Evolutionary conservation across 208 protist species (phyloP), one percentile per base, ranked within the genome.

Genomic region (Trypanosoma rangeli): DNA sequence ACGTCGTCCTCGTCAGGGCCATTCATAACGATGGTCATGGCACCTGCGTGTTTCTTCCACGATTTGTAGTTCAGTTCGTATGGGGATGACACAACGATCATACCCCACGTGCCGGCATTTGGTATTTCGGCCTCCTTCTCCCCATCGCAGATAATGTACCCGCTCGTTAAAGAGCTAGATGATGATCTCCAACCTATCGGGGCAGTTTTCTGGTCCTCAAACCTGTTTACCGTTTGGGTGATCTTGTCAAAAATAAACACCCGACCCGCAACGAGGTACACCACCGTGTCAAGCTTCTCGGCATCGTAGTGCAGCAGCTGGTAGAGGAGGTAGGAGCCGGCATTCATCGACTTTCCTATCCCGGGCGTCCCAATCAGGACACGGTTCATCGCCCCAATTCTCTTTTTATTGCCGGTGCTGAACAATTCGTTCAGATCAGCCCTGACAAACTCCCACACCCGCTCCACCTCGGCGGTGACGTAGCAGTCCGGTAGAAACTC

Each of bases 71-170:
- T 49, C 5, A 54, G 9, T 42, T 64, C 22, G 29, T 64, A 37
- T 44, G 59, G 59, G 1, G 59, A 64, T 54, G 59, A 22, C 44
- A 64, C 10, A 5, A 64, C 59, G 53, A 53, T 64, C 59, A 53
- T 53, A 42, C 59, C 59, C 59, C 59, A 64, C 22, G n/a, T n/a
- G n/a, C 26, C 59, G 8, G 7, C 22, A 35, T 22, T 5, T 54
- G 44, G 35, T 7, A 64, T 35, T n/a, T 1, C 12, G 20, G 8
- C 9, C 7, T 8, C 0, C 28, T 20, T 20, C 37, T 18, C 16
- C 18, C 3, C 2, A 12, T 58, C 54, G 31, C 37, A 58, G 26
- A 58, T 58, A 39, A 58, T 58, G 20, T 58, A 58, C 26, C 54
- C 54, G 12, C 16, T 58, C 31, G 5, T 35, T n/a, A n/a, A n/a